Conservation (phyloP, 495 filamentous ascomycete genomes). For the Sphaerosporella brunnea region DNA sequence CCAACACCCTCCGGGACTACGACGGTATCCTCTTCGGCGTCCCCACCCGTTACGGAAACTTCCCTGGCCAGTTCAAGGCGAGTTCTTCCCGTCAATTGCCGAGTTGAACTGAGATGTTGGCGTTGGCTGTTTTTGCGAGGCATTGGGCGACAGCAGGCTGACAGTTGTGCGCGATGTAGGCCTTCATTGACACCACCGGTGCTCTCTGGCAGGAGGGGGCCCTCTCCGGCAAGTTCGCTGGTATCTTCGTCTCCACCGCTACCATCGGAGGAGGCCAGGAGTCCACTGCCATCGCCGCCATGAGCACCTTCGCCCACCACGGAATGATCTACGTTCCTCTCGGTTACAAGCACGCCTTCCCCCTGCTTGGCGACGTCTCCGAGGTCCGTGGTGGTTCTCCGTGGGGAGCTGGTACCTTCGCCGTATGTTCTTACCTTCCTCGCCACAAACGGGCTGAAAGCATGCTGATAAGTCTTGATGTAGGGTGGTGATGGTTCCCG, state of each 20-base stretch:
- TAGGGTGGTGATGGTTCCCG: slow-evolving; percentile 57
- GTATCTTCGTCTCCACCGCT: slow-evolving; percentile 74
- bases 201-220: slow-evolving; percentile 39
- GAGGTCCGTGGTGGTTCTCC: slow-evolving; percentile 73
- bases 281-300: slow-evolving; percentile 58
- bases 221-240: slow-evolving; percentile 61
- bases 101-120: no score
- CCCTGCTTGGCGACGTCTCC: slow-evolving; percentile 42
- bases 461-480: slow-evolving; percentile 9
- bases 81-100: no score
- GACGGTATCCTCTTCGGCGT: slow-evolving; percentile 90
- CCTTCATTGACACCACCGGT: slow-evolving; percentile 34
- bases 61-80: slow-evolving; percentile 85
- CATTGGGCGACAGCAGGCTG: no score
- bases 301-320: slow-evolving; percentile 85
- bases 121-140: no score
- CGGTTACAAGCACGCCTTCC: slow-evolving; percentile 72
- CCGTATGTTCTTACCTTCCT: slow-evolving; percentile 34
- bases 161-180: no score
- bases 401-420: slow-evolving; percentile 91
- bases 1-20: slow-evolving; percentile 51
- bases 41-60: slow-evolving; percentile 96
- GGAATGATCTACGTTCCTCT: slow-evolving; percentile 90
- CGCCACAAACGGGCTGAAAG: not conserved
- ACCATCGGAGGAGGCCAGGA: slow-evolving; percentile 84